Evolutionary conservation across 139 green algal species (phyloP).

Genomic region (Spirogloea muscicola): DNA sequence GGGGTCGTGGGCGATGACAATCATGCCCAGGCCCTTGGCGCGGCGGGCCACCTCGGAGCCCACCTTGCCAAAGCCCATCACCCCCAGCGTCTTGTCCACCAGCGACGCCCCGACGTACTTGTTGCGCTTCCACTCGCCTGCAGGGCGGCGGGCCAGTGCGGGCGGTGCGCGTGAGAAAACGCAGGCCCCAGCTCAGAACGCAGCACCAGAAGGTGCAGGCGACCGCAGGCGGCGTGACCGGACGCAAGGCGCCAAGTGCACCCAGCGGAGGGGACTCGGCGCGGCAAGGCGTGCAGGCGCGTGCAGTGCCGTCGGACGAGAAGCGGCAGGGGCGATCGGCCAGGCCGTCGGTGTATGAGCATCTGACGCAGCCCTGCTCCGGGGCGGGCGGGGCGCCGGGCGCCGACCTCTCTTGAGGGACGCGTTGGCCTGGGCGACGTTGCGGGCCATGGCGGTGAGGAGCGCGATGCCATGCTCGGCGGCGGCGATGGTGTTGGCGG

Average conservation of each 20-base stretch:
- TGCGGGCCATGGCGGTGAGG: conserved; percentile 77
- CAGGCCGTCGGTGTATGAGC: too few relatives aligned
- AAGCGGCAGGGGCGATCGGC: too few relatives aligned
- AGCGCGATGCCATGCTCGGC: conserved; percentile 96
- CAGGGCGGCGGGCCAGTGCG: background rate
- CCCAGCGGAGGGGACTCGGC: too few relatives aligned
- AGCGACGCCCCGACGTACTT: conserved; percentile 81
- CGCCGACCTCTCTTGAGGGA: conserved; percentile 71
- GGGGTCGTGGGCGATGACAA: conserved; percentile 85
- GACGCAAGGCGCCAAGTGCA: too few relatives aligned
- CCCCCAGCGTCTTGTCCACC: conserved; percentile 84
- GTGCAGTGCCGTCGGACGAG: too few relatives aligned
- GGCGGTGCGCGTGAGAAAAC: background rate
- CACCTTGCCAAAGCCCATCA: conserved; percentile 97
- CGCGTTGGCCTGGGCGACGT: conserved; percentile 80
- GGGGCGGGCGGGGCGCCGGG: too few relatives aligned
- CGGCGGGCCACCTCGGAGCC: conserved; percentile 83
- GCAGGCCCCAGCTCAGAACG: background rate
- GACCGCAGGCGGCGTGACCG: too few relatives aligned
- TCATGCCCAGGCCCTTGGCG: conserved; percentile 81
- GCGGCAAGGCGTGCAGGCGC: too few relatives aligned
- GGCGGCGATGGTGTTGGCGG: conserved; percentile 93
- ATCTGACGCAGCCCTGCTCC: too few relatives aligned
- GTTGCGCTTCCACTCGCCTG: conserved; percentile 80
- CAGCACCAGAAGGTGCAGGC: background rate